phyloP scores from a whole-genome alignment of 306 rosid genomes.

The Prunus padus region DNA sequence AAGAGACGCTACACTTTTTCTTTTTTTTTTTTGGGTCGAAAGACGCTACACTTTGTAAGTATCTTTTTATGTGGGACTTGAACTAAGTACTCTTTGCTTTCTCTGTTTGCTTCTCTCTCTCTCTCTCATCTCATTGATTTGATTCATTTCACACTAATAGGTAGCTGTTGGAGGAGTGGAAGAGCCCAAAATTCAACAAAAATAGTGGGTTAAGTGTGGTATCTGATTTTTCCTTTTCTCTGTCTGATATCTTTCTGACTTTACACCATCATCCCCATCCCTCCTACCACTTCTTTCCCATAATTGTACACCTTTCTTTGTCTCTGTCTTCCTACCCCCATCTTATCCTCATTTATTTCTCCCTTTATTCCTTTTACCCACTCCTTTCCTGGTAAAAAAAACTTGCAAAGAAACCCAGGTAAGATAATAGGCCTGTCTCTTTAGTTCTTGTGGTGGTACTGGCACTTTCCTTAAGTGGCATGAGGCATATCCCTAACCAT shows the following conservation, averaged over 20 bases:
- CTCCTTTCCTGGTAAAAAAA: conserved; percentile 35
- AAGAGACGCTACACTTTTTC: not conserved
- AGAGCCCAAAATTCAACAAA: conserved; percentile 34
- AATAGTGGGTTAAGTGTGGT: conserved; percentile 11
- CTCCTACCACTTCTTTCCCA: conserved; percentile 32
- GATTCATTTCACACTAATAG: no score
- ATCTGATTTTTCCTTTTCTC: conserved; percentile 7
- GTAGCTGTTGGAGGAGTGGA: not conserved
- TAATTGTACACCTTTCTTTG: conserved; percentile 13
- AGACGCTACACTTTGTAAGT: not conserved
- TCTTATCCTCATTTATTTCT: conserved; percentile 42
- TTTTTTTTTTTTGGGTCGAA: no score
- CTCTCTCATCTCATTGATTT: not conserved
- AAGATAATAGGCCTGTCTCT: not conserved
- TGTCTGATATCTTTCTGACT: conserved; percentile 33
- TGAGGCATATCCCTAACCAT: conserved; percentile 16
- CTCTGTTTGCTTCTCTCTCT: not conserved
- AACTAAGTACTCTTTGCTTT: not conserved
- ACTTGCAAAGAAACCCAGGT: conserved; percentile 22
- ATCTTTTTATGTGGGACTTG: conserved; percentile 18
- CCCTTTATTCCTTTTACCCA: conserved; percentile 32
- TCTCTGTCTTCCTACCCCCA: conserved; percentile 26
- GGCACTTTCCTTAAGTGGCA: conserved; percentile 18
- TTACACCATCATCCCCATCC: conserved; percentile 36
- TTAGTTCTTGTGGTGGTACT: conserved; percentile 24